A percentile compares a stretch with the other conserved stretches of the same genome.
phyloP scores from a whole-genome alignment of 140 eudicot genomes.

The Senecio squalidus region DNA sequence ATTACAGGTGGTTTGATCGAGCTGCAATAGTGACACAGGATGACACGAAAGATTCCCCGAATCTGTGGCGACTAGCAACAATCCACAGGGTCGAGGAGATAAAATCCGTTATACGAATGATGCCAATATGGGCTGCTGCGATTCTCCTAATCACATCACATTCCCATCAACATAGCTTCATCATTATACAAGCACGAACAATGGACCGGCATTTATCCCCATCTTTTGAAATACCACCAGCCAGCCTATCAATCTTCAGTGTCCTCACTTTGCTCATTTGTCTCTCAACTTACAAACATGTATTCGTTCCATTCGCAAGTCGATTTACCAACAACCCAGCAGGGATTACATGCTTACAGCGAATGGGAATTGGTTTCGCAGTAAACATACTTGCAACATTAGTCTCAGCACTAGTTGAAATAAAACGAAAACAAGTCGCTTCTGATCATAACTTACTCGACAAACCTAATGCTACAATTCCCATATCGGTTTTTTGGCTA shows the following conservation, averaged over 20 bases:
- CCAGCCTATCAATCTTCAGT: constrained; percentile 55
- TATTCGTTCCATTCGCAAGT: constrained; percentile 65
- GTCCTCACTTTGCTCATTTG: constrained; percentile 53
- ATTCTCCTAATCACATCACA: constrained; percentile 59
- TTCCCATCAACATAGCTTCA: constrained; percentile 69
- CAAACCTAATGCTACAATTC: constrained; percentile 42
- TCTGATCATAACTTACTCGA: constrained; percentile 44
- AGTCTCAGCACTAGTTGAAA: constrained; percentile 64
- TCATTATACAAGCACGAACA: constrained; percentile 76
- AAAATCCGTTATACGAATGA: constrained; percentile 60
- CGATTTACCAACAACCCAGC: constrained; percentile 55
- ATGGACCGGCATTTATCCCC: constrained; percentile 77
- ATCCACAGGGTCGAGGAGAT: constrained; percentile 91
- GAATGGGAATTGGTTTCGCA: constrained; percentile 79
- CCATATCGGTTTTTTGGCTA: constrained; percentile 79
- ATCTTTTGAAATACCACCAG: constrained; percentile 85
- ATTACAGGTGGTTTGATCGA: constrained; percentile 64
- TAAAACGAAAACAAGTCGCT: constrained; percentile 63
- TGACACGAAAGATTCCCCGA: constrained; percentile 54
- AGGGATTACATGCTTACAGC: constrained; percentile 70
- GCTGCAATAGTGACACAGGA: constrained; percentile 52
- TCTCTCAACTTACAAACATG: constrained; percentile 63
- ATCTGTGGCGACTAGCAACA: constrained; percentile 77
- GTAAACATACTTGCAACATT: constrained; percentile 57
- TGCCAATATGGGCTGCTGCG: constrained; percentile 78